Evolutionary conservation across 2,329 filamentous ascomycete genomes (phyloP).

Genomic region (Colletotrichum viniferum): DNA sequence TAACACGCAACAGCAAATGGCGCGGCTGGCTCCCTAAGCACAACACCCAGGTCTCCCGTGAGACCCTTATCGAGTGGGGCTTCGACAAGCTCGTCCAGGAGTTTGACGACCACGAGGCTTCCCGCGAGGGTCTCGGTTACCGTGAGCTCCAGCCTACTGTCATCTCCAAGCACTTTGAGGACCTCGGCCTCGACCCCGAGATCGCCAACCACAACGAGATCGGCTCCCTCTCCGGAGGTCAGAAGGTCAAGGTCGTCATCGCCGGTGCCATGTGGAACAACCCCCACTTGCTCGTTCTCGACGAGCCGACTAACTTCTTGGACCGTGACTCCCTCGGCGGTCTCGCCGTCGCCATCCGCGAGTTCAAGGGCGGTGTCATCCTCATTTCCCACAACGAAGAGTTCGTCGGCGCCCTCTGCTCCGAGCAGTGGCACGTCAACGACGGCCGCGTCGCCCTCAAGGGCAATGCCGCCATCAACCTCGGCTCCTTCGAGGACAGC

Average conservation of each 20-base stretch:
- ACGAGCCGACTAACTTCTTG: slow-evolving; percentile 99
- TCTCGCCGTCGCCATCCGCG: slow-evolving; percentile 94
- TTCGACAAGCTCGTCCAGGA: slow-evolving; percentile 96
- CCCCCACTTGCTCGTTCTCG: slow-evolving; percentile 93
- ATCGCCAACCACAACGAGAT: slow-evolving; percentile 99
- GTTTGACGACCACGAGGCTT: slow-evolving; percentile 98
- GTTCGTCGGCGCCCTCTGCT: slow-evolving; percentile 93
- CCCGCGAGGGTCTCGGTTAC: slow-evolving; percentile 97
- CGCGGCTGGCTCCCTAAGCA: slow-evolving; percentile 83
- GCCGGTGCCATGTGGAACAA: slow-evolving; percentile 99
- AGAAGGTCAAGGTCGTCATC: slow-evolving; percentile 99
- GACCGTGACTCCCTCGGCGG: slow-evolving; percentile 97
- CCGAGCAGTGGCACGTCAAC: slow-evolving; percentile 94
- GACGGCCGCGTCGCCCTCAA: slow-evolving; percentile 88
- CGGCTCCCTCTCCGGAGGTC: slow-evolving; percentile 90
- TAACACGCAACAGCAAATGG: slow-evolving; percentile 76
- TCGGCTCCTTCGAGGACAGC: slow-evolving; percentile 87
- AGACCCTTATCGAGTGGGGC: slow-evolving; percentile 84
- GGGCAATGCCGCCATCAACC: slow-evolving; percentile 73
- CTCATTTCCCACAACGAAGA: slow-evolving; percentile 99
- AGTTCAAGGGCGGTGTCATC: slow-evolving; percentile 97
- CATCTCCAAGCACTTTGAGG: slow-evolving; percentile 98
- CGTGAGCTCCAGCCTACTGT: slow-evolving; percentile 89
- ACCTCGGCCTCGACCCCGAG: slow-evolving; percentile 93
- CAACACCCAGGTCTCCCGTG: slow-evolving; percentile 91